phyloP scores from a whole-genome alignment of 2,329 filamentous ascomycete species.

The Sarocladiaceae sp. region DNA sequence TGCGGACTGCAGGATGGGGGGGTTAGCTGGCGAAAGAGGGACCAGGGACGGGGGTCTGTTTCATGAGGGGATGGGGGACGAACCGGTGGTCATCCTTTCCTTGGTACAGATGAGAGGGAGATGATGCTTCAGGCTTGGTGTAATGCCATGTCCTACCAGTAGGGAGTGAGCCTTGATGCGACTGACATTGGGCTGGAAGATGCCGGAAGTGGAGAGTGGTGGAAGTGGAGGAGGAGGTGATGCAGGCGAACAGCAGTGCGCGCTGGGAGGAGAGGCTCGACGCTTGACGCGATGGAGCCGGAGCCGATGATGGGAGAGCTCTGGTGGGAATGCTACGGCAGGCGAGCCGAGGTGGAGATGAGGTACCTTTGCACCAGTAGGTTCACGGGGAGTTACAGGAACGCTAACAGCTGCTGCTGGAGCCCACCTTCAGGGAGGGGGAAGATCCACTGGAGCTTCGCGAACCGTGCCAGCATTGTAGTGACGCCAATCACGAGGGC shows the following conservation, averaged over 20 bases:
- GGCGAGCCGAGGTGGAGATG: too few relatives aligned
- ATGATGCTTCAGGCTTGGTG: background rate
- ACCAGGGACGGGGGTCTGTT: constrained; percentile 9
- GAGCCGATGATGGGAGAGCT: background rate
- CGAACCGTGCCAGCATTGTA: too few relatives aligned
- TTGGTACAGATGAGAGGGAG: background rate
- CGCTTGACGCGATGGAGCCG: background rate
- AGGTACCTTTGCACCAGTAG: too few relatives aligned
- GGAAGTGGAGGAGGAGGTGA: background rate
- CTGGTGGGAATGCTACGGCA: too few relatives aligned
- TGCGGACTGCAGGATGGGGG: constrained; percentile 54
- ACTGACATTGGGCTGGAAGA: too few relatives aligned
- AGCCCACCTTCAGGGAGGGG: too few relatives aligned
- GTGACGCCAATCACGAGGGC: too few relatives aligned
- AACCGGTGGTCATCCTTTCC: constrained; percentile 10
- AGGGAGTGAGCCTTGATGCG: background rate
- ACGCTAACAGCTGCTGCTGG: too few relatives aligned
- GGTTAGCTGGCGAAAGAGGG: too few relatives aligned
- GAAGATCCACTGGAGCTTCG: too few relatives aligned
- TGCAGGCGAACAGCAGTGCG: background rate
- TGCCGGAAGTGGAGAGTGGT: background rate
- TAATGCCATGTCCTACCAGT: background rate
- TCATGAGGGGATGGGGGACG: constrained; percentile 3
- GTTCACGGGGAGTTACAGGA: too few relatives aligned
- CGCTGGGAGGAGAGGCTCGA: background rate